Percentiles rank a stretch among this genome's conserved stretches.
Conservation (phyloP, 2,329 filamentous ascomycete species). For the Colletotrichum paranaense region DNA sequence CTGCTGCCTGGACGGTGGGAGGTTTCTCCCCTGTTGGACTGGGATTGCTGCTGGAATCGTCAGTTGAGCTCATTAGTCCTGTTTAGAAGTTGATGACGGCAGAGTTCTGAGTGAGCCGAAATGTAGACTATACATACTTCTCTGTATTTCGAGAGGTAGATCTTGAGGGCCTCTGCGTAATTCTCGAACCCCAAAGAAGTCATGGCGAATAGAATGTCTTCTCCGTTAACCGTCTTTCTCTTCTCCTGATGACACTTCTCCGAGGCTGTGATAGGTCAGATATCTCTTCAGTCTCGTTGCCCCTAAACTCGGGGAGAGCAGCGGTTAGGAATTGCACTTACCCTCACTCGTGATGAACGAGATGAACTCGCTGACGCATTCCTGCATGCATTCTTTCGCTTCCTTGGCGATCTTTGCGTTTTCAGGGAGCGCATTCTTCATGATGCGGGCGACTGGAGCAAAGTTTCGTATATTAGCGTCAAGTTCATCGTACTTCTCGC, state of each 20-base stretch:
- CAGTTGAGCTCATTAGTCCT: neutral
- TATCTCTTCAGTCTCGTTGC: constrained; percentile 36
- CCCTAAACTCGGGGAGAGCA: neutral
- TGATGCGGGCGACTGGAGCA: constrained; percentile 97
- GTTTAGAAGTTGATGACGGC: neutral
- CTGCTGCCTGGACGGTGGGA: constrained; percentile 62
- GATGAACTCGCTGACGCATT: constrained; percentile 98
- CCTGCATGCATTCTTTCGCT: constrained; percentile 99
- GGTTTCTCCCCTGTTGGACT: constrained; percentile 77
- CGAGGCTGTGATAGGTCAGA: constrained; percentile 73
- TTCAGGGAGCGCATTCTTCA: constrained; percentile 97
- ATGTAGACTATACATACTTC: constrained; percentile 74
- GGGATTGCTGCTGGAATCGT: constrained; percentile 35
- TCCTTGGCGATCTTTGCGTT: constrained; percentile 99
- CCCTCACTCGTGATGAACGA: constrained; percentile 99
- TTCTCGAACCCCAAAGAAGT: constrained; percentile 99
- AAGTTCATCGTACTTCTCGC: constrained; percentile 65
- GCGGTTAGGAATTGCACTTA: constrained; percentile 57
- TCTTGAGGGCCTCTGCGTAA: constrained; percentile 97
- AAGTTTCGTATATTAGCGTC: constrained; percentile 97
- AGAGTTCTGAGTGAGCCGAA: neutral
- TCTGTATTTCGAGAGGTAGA: constrained; percentile 96
- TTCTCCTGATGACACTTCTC: constrained; percentile 99
- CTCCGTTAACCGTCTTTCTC: constrained; percentile 98
- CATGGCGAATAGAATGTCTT: constrained; percentile 99